Evolutionary conservation across 2,329 filamentous ascomycete species (phyloP).

Genomic region (Fusarium anguioides): DNA sequence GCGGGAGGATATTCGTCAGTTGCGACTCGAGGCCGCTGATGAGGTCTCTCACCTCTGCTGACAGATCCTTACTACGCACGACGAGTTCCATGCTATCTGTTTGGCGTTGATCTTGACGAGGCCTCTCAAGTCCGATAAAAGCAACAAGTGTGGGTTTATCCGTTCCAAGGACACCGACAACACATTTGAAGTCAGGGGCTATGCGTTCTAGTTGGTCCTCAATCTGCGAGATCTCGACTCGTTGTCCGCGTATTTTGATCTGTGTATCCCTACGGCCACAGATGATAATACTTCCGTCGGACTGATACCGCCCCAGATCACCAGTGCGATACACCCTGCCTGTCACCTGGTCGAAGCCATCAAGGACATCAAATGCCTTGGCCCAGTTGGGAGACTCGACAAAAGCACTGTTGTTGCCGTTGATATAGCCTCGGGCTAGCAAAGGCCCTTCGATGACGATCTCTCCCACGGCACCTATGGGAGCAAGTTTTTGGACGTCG

Average conservation of each 20-base stretch:
- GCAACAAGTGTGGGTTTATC: not conserved
- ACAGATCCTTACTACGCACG: not conserved
- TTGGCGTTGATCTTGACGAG: not conserved
- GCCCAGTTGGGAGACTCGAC: not conserved
- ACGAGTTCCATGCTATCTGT: not conserved
- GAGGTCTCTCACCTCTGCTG: not conserved
- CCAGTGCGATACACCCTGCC: not conserved
- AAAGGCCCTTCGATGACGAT: not conserved
- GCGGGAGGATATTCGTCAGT: not conserved
- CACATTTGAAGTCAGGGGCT: not conserved
- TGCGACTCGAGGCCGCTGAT: not conserved
- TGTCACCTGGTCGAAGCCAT: not conserved
- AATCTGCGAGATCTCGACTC: not conserved
- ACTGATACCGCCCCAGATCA: not conserved
- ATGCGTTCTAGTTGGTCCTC: not conserved
- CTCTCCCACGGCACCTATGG: not conserved
- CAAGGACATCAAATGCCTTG: not conserved
- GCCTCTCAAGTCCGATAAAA: not conserved
- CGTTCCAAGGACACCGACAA: not conserved
- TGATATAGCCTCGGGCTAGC: not conserved
- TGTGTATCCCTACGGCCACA: not conserved
- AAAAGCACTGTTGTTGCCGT: not conserved
- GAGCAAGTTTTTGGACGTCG: not conserved
- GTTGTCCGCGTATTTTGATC: not conserved
- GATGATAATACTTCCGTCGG: not conserved